Conservation (phyloP, 495 filamentous ascomycete genomes). For the Durotheca rogersii region DNA sequence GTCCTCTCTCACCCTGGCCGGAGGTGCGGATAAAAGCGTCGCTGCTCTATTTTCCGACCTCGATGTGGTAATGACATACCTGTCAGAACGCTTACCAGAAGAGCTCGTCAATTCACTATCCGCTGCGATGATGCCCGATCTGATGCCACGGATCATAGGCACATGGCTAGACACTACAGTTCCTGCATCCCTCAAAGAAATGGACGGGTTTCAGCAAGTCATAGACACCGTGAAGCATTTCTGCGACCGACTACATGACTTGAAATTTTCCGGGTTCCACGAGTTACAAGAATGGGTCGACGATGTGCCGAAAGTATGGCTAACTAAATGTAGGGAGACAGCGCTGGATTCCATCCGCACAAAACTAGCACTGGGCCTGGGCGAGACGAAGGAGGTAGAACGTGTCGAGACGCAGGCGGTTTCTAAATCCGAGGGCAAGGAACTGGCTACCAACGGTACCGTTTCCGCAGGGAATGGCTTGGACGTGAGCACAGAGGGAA, state of each 20-base stretch:
- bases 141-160: constrained; percentile 65
- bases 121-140: constrained; percentile 61
- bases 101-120: constrained; percentile 64
- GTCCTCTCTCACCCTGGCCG: constrained; percentile 36
- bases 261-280: constrained; percentile 67
- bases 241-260: constrained; percentile 57
- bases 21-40: constrained; percentile 41
- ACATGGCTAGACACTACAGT: constrained; percentile 75
- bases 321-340: constrained; percentile 76
- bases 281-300: constrained; percentile 78
- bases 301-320: constrained; percentile 76
- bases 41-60: constrained; percentile 60
- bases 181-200: constrained; percentile 66
- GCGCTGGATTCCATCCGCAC: constrained; percentile 72
- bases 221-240: constrained; percentile 63
- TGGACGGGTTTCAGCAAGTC: constrained; percentile 66
- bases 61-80: constrained; percentile 60
- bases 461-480: constrained; percentile 43
- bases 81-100: constrained; percentile 63
- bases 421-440: constrained; percentile 62
- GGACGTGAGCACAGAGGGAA: constrained; percentile 34
- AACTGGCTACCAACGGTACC: constrained; percentile 56
- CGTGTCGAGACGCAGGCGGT: constrained; percentile 81
- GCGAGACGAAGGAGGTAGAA: constrained; percentile 67
- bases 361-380: constrained; percentile 63